Evolutionary conservation across 1,139 yeast genomes (phyloP).

Genomic region (Candida frijolesensis): DNA sequence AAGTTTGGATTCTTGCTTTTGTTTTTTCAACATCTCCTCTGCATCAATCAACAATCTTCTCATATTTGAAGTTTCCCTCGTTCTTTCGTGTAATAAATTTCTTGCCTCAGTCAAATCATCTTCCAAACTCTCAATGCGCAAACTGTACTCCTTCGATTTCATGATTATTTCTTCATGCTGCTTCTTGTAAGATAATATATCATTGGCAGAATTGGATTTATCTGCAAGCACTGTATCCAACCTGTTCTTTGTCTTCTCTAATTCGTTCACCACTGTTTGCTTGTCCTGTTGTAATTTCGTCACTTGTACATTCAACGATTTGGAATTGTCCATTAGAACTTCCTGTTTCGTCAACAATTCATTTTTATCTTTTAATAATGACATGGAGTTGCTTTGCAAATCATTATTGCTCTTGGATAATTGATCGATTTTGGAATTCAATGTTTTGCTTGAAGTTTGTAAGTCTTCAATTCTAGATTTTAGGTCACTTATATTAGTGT

Average conservation of each 20-base stretch:
- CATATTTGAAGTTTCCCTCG: constrained; percentile 74
- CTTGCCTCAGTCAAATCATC: constrained; percentile 81
- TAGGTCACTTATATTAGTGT: constrained; percentile 48
- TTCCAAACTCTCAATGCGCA: constrained; percentile 66
- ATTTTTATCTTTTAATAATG: constrained; percentile 39
- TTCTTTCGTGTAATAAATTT: constrained; percentile 73
- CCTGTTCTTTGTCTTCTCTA: constrained; percentile 53
- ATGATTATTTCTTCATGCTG: constrained; percentile 79
- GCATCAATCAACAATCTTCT: constrained; percentile 68
- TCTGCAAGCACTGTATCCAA: constrained; percentile 50
- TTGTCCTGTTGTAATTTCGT: constrained; percentile 51
- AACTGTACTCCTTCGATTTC: constrained; percentile 65
- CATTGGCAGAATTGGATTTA: constrained; percentile 52
- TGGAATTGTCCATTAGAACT: constrained; percentile 37
- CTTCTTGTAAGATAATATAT: constrained; percentile 60
- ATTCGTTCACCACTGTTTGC: constrained; percentile 51
- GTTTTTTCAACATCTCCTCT: constrained; percentile 57
- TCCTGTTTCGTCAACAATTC: constrained; percentile 44
- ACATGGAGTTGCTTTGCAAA: constrained; percentile 37
- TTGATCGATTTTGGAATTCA: constrained; percentile 43
- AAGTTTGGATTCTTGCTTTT: constrained; percentile 34
- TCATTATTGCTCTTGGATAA: constrained; percentile 47
- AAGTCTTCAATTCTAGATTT: constrained; percentile 41
- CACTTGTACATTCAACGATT: constrained; percentile 33
- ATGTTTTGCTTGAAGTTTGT: constrained; percentile 35